Percentiles rank a stretch among this genome's conserved stretches.
phyloP scores from a whole-genome alignment of 78 protist genomes.

The Bodo saltans region DNA sequence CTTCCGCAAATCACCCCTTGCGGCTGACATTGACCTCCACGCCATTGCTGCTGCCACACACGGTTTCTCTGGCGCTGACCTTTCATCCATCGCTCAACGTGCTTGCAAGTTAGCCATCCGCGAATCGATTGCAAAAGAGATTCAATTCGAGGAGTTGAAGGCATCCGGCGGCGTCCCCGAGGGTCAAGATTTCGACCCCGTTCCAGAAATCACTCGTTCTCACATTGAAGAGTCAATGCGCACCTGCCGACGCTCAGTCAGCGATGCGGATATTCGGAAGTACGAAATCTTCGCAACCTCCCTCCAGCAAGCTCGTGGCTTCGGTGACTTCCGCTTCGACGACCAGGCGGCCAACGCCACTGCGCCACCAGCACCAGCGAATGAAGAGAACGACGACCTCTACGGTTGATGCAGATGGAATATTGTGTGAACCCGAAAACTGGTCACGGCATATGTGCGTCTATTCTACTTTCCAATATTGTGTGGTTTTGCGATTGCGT shows the following conservation, averaged over 20 bases:
- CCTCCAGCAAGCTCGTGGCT: conserved; percentile 49
- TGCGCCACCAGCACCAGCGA: not conserved
- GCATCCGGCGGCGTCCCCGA: conserved; percentile 19
- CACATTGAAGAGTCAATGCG: conserved; percentile 96
- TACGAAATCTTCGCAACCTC: conserved; percentile 92
- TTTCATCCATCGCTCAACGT: conserved; percentile 97
- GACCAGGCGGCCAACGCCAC: not conserved
- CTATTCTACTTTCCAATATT: too few species aligned
- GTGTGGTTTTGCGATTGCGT: too few species aligned
- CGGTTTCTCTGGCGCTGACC: conserved; percentile 99
- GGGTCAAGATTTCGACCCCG: conserved; percentile 78
- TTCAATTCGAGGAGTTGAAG: conserved; percentile 51
- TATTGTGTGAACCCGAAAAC: too few species aligned
- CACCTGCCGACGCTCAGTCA: conserved; percentile 90
- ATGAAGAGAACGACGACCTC: not conserved
- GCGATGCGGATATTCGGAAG: conserved; percentile 88
- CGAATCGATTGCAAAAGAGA: conserved; percentile 81
- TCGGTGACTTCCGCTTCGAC: conserved; percentile 25
- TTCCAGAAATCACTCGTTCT: conserved; percentile 81
- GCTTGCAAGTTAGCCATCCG: conserved; percentile 96
- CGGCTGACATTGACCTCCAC: conserved; percentile 82
- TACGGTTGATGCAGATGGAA: too few species aligned
- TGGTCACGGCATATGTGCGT: too few species aligned
- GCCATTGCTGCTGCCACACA: conserved; percentile 81
- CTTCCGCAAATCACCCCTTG: conserved; percentile 92